These are phyloP conservation scores for Colletotrichum endophyticum DNA, from an alignment of 2,329 filamentous ascomycete genomes.

Conservation along the genomic window DNA sequence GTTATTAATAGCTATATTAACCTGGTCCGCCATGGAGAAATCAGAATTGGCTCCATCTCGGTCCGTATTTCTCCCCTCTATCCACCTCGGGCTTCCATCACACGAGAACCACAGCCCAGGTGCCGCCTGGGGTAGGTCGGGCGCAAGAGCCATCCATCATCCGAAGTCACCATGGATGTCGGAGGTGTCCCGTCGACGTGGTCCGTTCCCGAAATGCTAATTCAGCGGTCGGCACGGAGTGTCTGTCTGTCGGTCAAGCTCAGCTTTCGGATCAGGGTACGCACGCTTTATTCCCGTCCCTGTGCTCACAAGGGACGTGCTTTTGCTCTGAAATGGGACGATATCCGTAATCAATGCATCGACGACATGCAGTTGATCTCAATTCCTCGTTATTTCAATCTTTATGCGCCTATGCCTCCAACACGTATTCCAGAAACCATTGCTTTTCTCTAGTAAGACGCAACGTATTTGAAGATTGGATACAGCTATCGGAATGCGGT, in stretches of 20 bases:
- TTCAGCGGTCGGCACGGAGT: not conserved
- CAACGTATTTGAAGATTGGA: not conserved
- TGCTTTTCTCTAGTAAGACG: not conserved
- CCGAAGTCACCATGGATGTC: not conserved
- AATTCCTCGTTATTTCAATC: not conserved
- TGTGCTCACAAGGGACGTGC: not conserved
- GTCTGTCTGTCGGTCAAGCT: not conserved
- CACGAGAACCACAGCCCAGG: not conserved
- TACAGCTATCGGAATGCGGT: not conserved
- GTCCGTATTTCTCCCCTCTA: not conserved
- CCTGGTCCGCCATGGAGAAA: not conserved
- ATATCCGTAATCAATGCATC: not conserved
- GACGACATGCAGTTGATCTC: not conserved
- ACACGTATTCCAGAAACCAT: not conserved
- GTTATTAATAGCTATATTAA: not conserved
- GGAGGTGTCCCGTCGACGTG: not conserved
- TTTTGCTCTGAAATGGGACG: not conserved
- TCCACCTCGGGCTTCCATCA: not conserved
- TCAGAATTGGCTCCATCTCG: not conserved
- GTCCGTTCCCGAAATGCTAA: slow-evolving; percentile 15
- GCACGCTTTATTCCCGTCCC: not conserved
- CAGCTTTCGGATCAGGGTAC: not conserved
- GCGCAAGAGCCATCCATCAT: slow-evolving; percentile 9
- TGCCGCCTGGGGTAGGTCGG: not conserved
- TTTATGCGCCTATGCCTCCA: not conserved